Percentiles rank a stretch among this genome's conserved stretches.
These are phyloP conservation scores for Serpula lacrymans DNA, from an alignment of 768 basidiomycete species.

Conservation along the genomic window DNA sequence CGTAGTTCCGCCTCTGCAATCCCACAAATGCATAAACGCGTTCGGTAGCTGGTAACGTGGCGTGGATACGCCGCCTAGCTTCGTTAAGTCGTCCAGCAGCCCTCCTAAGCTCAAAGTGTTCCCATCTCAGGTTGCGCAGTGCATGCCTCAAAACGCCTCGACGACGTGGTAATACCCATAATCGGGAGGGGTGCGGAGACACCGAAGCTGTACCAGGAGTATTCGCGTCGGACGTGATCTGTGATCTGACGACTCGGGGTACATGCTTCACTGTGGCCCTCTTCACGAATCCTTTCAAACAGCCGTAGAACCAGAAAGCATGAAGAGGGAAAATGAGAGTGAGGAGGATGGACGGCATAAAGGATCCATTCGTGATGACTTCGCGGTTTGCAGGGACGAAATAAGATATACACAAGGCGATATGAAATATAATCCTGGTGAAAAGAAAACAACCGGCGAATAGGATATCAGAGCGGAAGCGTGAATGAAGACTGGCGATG, in stretches of 20 bases:
- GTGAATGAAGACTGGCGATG: constrained; percentile 40
- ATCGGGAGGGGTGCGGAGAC: constrained; percentile 12
- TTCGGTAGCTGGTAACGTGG: constrained; percentile 22
- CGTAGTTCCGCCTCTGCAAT: background rate
- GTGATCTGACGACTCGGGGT: constrained; percentile 2
- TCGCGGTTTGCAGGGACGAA: constrained; percentile 24
- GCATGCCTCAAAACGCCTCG: constrained; percentile 24
- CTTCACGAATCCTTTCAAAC: constrained; percentile 44
- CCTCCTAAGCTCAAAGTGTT: constrained; percentile 20
- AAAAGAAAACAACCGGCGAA: constrained; percentile 51
- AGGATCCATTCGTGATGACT: constrained; percentile 29
- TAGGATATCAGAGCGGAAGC: constrained; percentile 43
- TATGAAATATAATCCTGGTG: constrained; percentile 48
- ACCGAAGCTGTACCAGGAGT: background rate
- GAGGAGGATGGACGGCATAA: constrained; percentile 38
- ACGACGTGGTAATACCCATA: constrained; percentile 20
- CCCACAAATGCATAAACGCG: constrained; percentile 25
- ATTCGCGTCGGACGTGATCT: background rate
- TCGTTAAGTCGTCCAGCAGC: constrained; percentile 23
- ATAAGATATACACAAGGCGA: constrained; percentile 32
- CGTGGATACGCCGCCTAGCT: constrained; percentile 26
- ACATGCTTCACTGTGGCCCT: constrained; percentile 15
- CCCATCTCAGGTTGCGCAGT: constrained; percentile 22
- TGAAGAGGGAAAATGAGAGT: constrained; percentile 46
- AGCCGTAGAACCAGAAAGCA: constrained; percentile 50